phyloP scores from a whole-genome alignment of 2,329 filamentous ascomycete species.

The Penicillium sp. region DNA sequence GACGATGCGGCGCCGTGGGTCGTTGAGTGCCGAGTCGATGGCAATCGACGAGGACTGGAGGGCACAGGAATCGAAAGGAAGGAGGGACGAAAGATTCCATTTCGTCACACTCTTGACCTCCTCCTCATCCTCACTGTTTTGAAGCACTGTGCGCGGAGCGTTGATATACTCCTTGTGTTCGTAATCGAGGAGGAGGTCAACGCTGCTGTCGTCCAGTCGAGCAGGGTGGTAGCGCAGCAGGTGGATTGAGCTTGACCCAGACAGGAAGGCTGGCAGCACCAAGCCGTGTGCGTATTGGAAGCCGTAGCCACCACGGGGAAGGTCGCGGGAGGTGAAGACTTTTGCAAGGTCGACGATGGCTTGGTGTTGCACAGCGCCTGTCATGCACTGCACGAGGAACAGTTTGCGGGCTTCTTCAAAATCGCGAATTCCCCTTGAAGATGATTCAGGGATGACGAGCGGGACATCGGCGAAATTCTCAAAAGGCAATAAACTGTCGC shows the following conservation, averaged over 20 bases:
- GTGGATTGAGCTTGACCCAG: constrained; percentile 24
- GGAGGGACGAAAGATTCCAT: constrained; percentile 2
- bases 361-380: constrained; percentile 2
- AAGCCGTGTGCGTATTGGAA: constrained; percentile 31
- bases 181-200: constrained; percentile 27
- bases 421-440: constrained; percentile 24
- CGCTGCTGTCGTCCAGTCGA: constrained; percentile 15
- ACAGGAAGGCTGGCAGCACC: constrained; percentile 27
- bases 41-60: constrained; percentile 4
- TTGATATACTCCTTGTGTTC: constrained; percentile 8
- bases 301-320: constrained; percentile 24
- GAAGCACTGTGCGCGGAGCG: neutral
- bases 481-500: constrained; percentile 28
- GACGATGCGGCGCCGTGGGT: neutral
- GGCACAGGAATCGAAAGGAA: constrained; percentile 3
- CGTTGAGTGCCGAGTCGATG: constrained; percentile 10
- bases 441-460: constrained; percentile 23
- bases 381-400: constrained; percentile 22
- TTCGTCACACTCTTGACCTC: constrained; percentile 5
- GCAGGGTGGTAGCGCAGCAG: constrained; percentile 28
- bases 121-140: neutral
- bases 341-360: constrained; percentile 10
- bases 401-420: constrained; percentile 20
- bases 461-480: constrained; percentile 25
- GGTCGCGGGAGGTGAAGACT: constrained; percentile 5